These are phyloP conservation scores for Casuarina glauca DNA, from an alignment of 306 rosid species.

Conservation along the genomic window DNA sequence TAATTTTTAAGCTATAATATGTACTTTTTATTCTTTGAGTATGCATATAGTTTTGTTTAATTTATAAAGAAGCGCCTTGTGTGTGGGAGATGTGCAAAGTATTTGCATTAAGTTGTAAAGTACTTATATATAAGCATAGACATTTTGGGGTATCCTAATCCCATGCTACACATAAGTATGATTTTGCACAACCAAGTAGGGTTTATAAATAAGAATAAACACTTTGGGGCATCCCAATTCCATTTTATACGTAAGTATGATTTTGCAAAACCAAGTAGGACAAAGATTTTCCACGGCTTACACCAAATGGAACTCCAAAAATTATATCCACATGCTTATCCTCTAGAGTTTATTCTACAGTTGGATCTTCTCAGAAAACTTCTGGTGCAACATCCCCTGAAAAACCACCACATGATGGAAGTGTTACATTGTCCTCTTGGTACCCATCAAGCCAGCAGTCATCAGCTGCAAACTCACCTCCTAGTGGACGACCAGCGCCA, in stretches of 20 bases:
- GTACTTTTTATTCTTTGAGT: not conserved
- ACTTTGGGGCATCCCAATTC: not conserved
- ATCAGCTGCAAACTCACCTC: constrained; percentile 96
- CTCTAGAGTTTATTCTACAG: constrained; percentile 74
- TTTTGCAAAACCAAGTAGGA: constrained; percentile 53
- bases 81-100: not conserved
- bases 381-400: constrained; percentile 86
- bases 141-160: not conserved
- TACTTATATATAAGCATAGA: no score
- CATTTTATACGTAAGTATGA: no score
- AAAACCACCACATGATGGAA: constrained; percentile 61
- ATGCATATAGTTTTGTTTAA: not conserved
- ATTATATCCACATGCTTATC: constrained; percentile 69
- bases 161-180: not conserved
- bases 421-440: constrained; percentile 69
- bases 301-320: constrained; percentile 93
- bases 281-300: constrained; percentile 76
- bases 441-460: constrained; percentile 98
- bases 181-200: not conserved
- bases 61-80: not conserved
- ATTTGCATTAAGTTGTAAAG: no score
- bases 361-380: constrained; percentile 58
- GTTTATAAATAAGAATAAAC: not conserved
- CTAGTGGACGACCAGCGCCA: constrained; percentile 60
- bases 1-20: no score